These are phyloP conservation scores for Aspergillus japonicus DNA, from an alignment of 2,329 filamentous ascomycete genomes.

Conservation along the genomic window DNA sequence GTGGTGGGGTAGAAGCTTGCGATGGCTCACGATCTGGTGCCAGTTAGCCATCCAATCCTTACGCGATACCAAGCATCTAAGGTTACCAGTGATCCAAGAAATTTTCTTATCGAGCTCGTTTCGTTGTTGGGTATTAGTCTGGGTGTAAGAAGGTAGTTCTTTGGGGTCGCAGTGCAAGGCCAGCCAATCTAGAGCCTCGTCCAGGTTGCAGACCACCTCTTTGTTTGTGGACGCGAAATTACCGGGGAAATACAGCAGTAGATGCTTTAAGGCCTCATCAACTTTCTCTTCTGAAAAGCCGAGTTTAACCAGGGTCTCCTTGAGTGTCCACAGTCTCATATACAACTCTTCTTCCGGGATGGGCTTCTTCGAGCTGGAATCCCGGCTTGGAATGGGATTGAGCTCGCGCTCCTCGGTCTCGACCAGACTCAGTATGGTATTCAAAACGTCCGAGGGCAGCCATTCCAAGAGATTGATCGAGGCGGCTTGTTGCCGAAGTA, in stretches of 20 bases:
- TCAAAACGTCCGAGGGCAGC: constrained; percentile 76
- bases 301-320: constrained; percentile 66
- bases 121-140: constrained; percentile 30
- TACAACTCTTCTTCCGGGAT: constrained; percentile 73
- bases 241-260: constrained; percentile 66
- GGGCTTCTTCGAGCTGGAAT: constrained; percentile 37
- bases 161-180: constrained; percentile 70
- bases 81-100: constrained; percentile 40
- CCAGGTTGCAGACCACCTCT: constrained; percentile 77
- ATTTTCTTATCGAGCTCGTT: constrained; percentile 32
- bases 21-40: constrained; percentile 31
- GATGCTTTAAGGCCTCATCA: constrained; percentile 62
- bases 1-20: constrained; percentile 27
- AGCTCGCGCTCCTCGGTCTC: constrained; percentile 42
- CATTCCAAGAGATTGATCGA: constrained; percentile 71
- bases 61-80: constrained; percentile 13
- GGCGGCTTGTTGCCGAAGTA: constrained; percentile 77
- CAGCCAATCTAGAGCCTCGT: constrained; percentile 87
- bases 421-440: constrained; percentile 69
- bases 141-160: constrained; percentile 71
- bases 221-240: constrained; percentile 54
- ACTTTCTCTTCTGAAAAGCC: constrained; percentile 67
- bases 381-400: constrained; percentile 29
- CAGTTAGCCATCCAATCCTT: constrained; percentile 26
- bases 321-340: constrained; percentile 79